Conservation (phyloP, 208 protist species). For the Trichomonas gallinae region DNA sequence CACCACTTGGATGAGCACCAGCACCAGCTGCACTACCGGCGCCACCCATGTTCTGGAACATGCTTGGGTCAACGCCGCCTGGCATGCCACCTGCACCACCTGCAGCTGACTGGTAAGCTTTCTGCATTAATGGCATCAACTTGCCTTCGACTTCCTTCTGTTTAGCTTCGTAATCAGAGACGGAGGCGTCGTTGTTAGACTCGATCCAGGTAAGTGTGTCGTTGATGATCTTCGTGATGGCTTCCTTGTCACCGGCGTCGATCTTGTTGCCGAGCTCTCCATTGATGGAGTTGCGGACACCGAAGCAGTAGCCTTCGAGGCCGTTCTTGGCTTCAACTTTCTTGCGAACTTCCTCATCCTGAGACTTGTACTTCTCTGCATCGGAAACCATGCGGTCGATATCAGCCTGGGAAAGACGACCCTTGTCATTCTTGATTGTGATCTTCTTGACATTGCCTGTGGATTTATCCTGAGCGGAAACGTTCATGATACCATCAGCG, state of each 20-base stretch:
- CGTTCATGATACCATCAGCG: no score
- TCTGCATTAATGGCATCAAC: not conserved
- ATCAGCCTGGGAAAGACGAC: no score
- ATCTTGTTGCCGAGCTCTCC: conserved; percentile 24
- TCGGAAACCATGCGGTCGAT: conserved; percentile 49
- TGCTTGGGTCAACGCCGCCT: conserved; percentile 42
- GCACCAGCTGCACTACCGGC: not conserved
- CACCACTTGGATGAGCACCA: no score
- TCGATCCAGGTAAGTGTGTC: not conserved
- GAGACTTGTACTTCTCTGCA: conserved; percentile 39
- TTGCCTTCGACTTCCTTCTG: not conserved
- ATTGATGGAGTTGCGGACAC: no score
- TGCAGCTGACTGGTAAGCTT: not conserved
- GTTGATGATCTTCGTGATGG: not conserved
- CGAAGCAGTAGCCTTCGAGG: conserved; percentile 41
- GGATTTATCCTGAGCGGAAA: conserved; percentile 86
- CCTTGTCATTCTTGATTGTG: no score
- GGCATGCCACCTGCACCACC: conserved; percentile 34
- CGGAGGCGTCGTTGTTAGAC: not conserved
- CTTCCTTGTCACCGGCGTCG: not conserved
- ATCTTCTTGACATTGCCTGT: conserved; percentile 61
- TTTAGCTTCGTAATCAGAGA: not conserved
- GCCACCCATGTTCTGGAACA: no score
- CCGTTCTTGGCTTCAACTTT: no score
- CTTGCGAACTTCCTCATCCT: no score